phyloP scores from a whole-genome alignment of 2,329 filamentous ascomycete genomes.

The Cladosporium colombiae region DNA sequence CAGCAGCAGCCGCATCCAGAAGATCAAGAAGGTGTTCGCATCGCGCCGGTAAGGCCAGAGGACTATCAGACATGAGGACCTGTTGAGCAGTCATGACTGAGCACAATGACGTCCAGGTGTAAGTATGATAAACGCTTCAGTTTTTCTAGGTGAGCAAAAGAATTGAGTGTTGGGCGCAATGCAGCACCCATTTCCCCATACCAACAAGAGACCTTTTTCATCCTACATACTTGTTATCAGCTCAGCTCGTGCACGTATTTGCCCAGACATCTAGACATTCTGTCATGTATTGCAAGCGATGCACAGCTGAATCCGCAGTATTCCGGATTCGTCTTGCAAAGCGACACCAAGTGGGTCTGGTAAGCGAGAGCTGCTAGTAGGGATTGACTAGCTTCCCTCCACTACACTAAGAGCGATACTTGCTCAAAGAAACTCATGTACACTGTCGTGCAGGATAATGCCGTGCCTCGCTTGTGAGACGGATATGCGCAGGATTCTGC shows the following conservation, averaged over 20 bases:
- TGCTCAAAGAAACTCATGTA: slow-evolving; percentile 1
- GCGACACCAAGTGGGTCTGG: background rate
- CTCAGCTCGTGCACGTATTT: background rate
- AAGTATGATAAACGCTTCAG: background rate
- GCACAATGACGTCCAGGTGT: too few relatives aligned
- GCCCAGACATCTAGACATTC: background rate
- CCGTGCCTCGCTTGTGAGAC: background rate
- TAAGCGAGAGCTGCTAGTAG: background rate
- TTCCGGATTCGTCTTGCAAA: background rate
- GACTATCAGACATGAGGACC: background rate
- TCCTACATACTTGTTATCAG: background rate
- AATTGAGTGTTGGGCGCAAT: background rate
- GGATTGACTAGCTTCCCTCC: background rate
- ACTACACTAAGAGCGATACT: background rate
- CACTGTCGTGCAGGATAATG: background rate
- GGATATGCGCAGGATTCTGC: background rate
- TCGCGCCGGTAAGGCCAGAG: background rate
- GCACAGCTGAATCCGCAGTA: background rate
- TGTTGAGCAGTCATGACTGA: background rate
- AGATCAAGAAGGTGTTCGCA: background rate
- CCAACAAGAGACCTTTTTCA: background rate
- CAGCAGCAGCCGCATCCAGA: background rate
- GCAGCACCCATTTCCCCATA: background rate
- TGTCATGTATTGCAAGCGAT: background rate
- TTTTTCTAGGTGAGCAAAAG: background rate